Conservation (phyloP, 805 yeast genomes). For the Metschnikowia arizonensis region DNA sequence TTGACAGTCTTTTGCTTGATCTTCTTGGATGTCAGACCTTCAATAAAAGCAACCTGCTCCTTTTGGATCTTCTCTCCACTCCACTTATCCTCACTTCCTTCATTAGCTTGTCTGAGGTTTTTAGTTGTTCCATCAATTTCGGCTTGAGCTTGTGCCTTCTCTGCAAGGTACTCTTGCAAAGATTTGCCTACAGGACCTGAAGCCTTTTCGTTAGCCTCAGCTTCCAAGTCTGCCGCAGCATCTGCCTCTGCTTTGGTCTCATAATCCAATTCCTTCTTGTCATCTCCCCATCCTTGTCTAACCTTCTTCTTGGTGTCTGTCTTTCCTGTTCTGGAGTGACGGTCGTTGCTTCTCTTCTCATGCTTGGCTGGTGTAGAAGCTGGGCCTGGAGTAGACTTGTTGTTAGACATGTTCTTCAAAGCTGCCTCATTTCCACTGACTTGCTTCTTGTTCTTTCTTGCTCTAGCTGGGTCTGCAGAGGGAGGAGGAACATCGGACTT, state of each 20-base stretch:
- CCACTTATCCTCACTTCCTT: conserved; percentile 53
- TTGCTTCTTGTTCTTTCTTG: conserved; percentile 61
- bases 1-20: conserved; percentile 69
- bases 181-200: conserved; percentile 59
- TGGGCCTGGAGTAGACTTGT: conserved; percentile 62
- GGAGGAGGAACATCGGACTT: conserved; percentile 81
- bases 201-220: conserved; percentile 40
- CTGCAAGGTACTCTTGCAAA: conserved; percentile 82
- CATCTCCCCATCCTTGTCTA: conserved; percentile 86
- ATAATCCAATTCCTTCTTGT: conserved; percentile 62
- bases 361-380: conserved; percentile 49
- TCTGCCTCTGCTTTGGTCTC: conserved; percentile 47
- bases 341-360: conserved; percentile 66
- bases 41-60: conserved; percentile 49
- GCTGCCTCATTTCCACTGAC: conserved; percentile 89
- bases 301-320: conserved; percentile 81
- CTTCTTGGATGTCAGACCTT: conserved; percentile 63
- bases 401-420: conserved; percentile 55
- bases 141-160: conserved; percentile 47
- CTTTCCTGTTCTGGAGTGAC: conserved; percentile 81
- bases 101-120: conserved; percentile 49
- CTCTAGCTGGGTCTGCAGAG: conserved; percentile 74
- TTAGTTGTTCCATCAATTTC: conserved; percentile 35
- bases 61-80: conserved; percentile 60
- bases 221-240: conserved; percentile 40